Base-by-base conservation (phyloP, 768 basidiomycete genomes). In the Fibroporia radiculosa region DNA sequence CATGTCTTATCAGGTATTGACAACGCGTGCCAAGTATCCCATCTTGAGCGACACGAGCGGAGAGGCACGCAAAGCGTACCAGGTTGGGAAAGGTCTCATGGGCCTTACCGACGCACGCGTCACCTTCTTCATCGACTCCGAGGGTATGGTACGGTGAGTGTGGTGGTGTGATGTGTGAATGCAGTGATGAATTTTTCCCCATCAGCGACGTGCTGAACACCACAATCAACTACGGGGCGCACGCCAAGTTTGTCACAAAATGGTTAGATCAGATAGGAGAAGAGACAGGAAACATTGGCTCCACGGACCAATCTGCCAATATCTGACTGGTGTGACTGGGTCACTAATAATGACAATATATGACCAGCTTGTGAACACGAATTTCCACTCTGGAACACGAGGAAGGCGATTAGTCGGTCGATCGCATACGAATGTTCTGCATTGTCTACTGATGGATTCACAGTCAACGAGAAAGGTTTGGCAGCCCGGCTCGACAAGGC, bases 81-180 rank as follows among this genome's bases (percentile, higher is more conserved):
- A 70, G 1, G 71, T 88, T n/a, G 77, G 76, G 10, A 82, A 75
- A 52, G 77, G 77, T 1, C 52, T 91, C 50, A 59, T 90, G 23
- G 89, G 90, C 14, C 49, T 91, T 11, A 65, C 66, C 0, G 71
- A 76, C 32, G 74, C 77, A 3, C 74, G 90, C 11, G 74, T 78
- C 26, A 92, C 89, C 2, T 82, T 89, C 56, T 69, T 91, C 53
- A 78, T 92, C 48, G 86, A 89, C 58, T 69, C 65, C 40, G 70
- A 81, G 40, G 88, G 90, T 7, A 65, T 78, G 35, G 67, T 92
- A 23, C 71, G 73, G 79, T 85, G 60, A 26, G 70, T 39, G 8
- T 11, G 38, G 10, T 20, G 7, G 7, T 7, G 22, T 6, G 7
- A 7, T 35, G 34, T 35, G 34, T 35, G 34, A 35, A 42, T 42